phyloP scores from a whole-genome alignment of 352 stramenopile species.

The Pythium aphanidermatum region DNA sequence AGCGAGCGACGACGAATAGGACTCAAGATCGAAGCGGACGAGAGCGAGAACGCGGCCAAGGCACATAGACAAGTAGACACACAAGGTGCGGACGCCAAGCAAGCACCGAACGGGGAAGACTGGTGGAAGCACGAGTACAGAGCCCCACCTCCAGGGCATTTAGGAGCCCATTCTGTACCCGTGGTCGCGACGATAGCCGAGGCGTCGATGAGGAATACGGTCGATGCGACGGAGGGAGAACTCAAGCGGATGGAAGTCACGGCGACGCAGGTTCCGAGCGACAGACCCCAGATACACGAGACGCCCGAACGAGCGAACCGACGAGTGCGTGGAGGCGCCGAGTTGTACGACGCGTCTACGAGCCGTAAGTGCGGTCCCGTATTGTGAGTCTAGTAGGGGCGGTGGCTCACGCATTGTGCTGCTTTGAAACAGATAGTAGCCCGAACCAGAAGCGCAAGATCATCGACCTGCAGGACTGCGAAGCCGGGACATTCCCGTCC shows the following conservation, averaged over 20 bases:
- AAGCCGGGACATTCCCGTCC: constrained; percentile 27
- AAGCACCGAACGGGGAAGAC: not conserved
- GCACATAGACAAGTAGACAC: no score
- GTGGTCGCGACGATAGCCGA: not conserved
- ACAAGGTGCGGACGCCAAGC: no score
- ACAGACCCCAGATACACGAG: constrained; percentile 18
- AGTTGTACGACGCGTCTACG: constrained; percentile 20
- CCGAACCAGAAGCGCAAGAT: constrained; percentile 74
- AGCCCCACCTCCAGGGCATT: constrained; percentile 20
- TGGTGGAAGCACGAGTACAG: constrained; percentile 26
- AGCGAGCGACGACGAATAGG: constrained; percentile 11
- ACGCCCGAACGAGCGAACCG: constrained; percentile 39
- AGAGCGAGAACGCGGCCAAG: not conserved
- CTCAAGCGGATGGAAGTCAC: constrained; percentile 7
- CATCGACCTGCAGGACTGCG: constrained; percentile 31
- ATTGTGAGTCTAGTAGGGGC: not conserved
- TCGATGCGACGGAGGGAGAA: constrained; percentile 1
- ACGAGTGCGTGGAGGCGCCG: constrained; percentile 18
- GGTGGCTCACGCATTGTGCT: not conserved
- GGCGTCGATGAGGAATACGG: not conserved
- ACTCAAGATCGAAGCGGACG: constrained; percentile 22
- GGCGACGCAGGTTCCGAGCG: not conserved
- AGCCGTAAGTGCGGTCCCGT: constrained; percentile 12
- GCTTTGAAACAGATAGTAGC: constrained; percentile 31
- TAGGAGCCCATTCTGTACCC: constrained; percentile 17